Percentiles rank a stretch among this genome's conserved stretches.
Evolutionary conservation across 2,329 filamentous ascomycete species (phyloP).

Genomic region (Ceratocystiopsis brevicomis): DNA sequence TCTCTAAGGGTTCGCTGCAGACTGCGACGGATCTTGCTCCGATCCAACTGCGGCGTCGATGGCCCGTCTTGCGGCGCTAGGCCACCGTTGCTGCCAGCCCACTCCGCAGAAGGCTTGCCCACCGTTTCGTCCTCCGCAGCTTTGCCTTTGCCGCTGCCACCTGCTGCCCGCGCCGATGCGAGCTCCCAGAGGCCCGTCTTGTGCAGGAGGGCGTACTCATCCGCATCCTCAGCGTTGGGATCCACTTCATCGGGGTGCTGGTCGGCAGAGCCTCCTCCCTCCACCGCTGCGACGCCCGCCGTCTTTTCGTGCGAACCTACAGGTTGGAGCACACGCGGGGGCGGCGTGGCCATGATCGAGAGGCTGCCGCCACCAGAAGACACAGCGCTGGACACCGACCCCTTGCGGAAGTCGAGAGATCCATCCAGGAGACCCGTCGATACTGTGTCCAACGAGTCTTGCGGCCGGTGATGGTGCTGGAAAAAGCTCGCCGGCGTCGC

Average conservation of each 20-base stretch:
- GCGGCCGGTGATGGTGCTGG: constrained; percentile 13
- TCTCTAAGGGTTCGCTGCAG: constrained; percentile 81
- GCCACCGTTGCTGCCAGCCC: background rate
- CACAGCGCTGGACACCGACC: constrained; percentile 23
- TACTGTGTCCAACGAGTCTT: too few species aligned
- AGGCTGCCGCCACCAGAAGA: constrained; percentile 17
- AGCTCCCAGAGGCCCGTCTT: constrained; percentile 40
- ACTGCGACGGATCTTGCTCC: constrained; percentile 60
- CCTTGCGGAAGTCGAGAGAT: constrained; percentile 15
- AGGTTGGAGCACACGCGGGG: constrained; percentile 2
- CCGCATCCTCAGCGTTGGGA: constrained; percentile 37
- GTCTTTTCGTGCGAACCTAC: constrained; percentile 11
- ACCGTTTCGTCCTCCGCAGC: background rate
- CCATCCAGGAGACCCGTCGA: too few species aligned
- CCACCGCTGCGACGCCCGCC: background rate
- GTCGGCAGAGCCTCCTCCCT: constrained; percentile 10
- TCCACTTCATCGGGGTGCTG: background rate
- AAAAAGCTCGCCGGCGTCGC: constrained; percentile 17
- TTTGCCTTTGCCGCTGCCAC: constrained; percentile 1
- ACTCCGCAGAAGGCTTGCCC: background rate
- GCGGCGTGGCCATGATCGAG: constrained; percentile 16
- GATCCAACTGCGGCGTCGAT: constrained; percentile 20
- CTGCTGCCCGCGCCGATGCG: constrained; percentile 16
- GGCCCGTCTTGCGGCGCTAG: background rate
- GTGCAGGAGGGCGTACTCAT: constrained; percentile 47